Conservation (phyloP, 306 rosid species). For the Carpinus viminea region DNA sequence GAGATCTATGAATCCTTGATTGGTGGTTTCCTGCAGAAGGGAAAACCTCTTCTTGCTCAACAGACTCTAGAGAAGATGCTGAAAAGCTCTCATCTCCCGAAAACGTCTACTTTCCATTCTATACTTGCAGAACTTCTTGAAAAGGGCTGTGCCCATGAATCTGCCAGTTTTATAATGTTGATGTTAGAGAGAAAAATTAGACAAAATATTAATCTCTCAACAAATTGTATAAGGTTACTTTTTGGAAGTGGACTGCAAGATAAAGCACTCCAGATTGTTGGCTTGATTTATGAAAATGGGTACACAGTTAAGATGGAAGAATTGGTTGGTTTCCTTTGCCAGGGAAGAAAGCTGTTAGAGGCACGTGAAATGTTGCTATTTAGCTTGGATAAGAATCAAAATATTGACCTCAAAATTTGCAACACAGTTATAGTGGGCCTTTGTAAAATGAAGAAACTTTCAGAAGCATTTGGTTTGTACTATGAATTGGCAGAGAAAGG, state of each 20-base stretch:
- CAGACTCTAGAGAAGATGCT: constrained; percentile 77
- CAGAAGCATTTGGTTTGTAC: constrained; percentile 74
- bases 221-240: constrained; percentile 57
- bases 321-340: constrained; percentile 51
- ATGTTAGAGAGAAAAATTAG: constrained; percentile 72
- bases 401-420: constrained; percentile 39
- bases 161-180: constrained; percentile 51
- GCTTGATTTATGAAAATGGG: constrained; percentile 64
- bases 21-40: constrained; percentile 62
- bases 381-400: constrained; percentile 51
- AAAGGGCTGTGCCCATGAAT: constrained; percentile 53
- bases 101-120: constrained; percentile 64
- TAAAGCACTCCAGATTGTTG: constrained; percentile 58
- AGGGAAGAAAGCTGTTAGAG: constrained; percentile 52
- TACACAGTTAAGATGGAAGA: constrained; percentile 61
- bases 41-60: constrained; percentile 70
- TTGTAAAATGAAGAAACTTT: constrained; percentile 50
- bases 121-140: constrained; percentile 63
- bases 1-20: constrained; percentile 61
- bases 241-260: constrained; percentile 50
- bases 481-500: constrained; percentile 62
- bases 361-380: constrained; percentile 60
- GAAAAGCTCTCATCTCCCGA: constrained; percentile 68
- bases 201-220: constrained; percentile 70
- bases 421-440: constrained; percentile 53